A percentile compares a stretch with the other conserved stretches of the same genome.
phyloP scores from a whole-genome alignment of 2,329 filamentous ascomycete genomes.

The Colletotrichum orbiculare region DNA sequence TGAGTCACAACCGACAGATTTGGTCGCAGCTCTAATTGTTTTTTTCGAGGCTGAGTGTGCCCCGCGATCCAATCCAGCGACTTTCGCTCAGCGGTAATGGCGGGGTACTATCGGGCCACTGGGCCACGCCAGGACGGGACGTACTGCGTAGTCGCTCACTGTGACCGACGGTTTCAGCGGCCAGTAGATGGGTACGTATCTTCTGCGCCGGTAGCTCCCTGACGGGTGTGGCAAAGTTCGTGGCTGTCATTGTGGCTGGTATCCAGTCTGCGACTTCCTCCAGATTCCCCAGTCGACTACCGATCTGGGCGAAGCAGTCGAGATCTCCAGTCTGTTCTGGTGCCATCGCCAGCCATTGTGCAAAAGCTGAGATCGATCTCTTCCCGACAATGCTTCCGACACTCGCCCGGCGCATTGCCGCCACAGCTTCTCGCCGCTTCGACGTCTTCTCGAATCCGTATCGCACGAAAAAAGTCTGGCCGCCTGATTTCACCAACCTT shows the following conservation, averaged over 20 bases:
- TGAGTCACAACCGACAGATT: constrained; percentile 37
- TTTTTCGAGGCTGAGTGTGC: constrained; percentile 38
- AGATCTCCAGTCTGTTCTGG: background rate
- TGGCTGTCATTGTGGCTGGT: background rate
- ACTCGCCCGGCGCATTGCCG: constrained; percentile 43
- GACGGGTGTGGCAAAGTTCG: background rate
- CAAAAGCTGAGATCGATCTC: background rate
- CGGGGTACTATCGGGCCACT: constrained; percentile 35
- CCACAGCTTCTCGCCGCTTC: constrained; percentile 38
- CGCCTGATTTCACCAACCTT: constrained; percentile 78
- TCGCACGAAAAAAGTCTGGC: constrained; percentile 79
- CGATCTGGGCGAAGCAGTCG: constrained; percentile 1
- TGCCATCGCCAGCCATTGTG: constrained; percentile 3
- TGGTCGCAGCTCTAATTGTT: constrained; percentile 34
- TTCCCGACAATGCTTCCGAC: constrained; percentile 48
- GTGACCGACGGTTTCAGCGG: constrained; percentile 1
- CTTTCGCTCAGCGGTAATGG: constrained; percentile 28
- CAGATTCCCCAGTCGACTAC: constrained; percentile 14
- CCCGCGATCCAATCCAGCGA: constrained; percentile 33
- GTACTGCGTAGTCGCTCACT: constrained; percentile 1
- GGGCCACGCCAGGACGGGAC: background rate
- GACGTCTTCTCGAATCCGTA: constrained; percentile 66
- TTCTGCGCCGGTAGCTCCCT: background rate
- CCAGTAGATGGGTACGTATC: constrained; percentile 16
- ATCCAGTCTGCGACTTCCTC: background rate